phyloP scores from a whole-genome alignment of 2,329 filamentous ascomycete genomes.

The Xenoacremonium recifei region DNA sequence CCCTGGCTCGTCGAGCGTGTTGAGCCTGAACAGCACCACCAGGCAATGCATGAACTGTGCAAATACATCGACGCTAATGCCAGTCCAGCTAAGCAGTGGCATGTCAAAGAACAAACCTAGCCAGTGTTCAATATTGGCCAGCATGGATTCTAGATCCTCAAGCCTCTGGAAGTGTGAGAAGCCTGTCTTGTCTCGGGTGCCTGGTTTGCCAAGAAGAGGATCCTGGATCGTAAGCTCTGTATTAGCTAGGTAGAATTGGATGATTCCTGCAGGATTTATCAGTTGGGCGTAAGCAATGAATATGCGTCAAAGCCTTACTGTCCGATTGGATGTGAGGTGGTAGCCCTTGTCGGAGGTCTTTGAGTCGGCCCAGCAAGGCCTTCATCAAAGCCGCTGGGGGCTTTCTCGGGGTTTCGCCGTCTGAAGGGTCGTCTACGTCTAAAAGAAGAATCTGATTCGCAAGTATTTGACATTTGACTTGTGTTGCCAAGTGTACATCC shows the following conservation, averaged over 20 bases:
- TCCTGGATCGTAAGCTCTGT: slow-evolving; percentile 14
- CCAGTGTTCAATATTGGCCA: slow-evolving; percentile 7
- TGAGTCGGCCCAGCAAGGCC: slow-evolving; percentile 5
- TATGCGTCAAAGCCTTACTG: not conserved
- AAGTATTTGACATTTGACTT: slow-evolving; percentile 15
- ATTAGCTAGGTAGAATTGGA: slow-evolving; percentile 3
- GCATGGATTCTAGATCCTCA: slow-evolving; percentile 9
- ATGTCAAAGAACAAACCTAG: slow-evolving; percentile 3
- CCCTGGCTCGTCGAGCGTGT: slow-evolving; percentile 4
- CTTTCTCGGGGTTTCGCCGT: not conserved
- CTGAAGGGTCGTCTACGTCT: not conserved
- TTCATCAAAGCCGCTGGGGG: slow-evolving; percentile 3
- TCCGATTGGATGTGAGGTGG: not conserved
- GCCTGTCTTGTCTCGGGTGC: not conserved
- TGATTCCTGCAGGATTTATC: not conserved
- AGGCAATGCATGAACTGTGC: slow-evolving; percentile 12
- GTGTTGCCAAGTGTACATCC: slow-evolving; percentile 5
- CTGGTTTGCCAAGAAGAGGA: slow-evolving; percentile 1
- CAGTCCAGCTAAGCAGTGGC: slow-evolving; percentile 6
- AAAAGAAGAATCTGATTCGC: slow-evolving; percentile 4
- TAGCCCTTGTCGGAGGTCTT: slow-evolving; percentile 1
- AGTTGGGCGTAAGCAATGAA: not conserved
- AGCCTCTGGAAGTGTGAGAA: slow-evolving; percentile 5
- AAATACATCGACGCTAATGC: slow-evolving; percentile 15
- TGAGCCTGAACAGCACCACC: slow-evolving; percentile 14